Base-by-base conservation (phyloP, 1,139 yeast species). In the Geotrichum australiense region DNA sequence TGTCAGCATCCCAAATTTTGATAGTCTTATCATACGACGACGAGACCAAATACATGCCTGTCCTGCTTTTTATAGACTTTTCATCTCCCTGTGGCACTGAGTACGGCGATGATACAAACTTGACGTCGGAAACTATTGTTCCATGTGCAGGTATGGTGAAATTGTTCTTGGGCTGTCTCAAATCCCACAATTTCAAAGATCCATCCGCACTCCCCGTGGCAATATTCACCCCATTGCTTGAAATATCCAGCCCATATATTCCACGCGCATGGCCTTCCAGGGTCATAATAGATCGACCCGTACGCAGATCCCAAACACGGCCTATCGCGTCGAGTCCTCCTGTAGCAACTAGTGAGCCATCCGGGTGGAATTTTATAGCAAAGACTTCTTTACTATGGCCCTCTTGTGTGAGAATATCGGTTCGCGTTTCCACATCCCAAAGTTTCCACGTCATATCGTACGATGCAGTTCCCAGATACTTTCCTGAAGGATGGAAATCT, bases 161-260 rank as follows among this genome's bases (percentile, higher is more conserved):
- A 15, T 67, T 47, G 30, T 70, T 74, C 37, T 56, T 58, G 10
- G 63, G 57, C 51, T 60, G 68, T 37, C 98, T 69, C 35, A 91
- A 44, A 62, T 91, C 98, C 97, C 97, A 91, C 1, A 89, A 69
- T 54, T 82, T 81, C 8, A 86, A 71, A 1, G 79, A 65, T 32
- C 89, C 78, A 60, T 89, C 97, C 0, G 85, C 94, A 47, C 94
- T 77, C 2, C 86, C 96, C 0, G 93, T 78, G 2, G 87, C 89
- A 4, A 87, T 55, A 42, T 81, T 80, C 52, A 71, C 71, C 0
- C 95, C 95, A 58, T 83, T 81, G 1, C 75, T 71, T 1, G 91
- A 69, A 81, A 94, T 89, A 50, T 76, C 89, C 35, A 80, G 58
- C 1, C 80, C 66, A 57, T 84, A 78, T 1, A 91, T 74, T 0